A percentile compares a stretch with the other conserved stretches of the same genome.
These are phyloP conservation scores for Beauveria caledonica DNA, from an alignment of 2,329 filamentous ascomycete species.

Conservation along the genomic window DNA sequence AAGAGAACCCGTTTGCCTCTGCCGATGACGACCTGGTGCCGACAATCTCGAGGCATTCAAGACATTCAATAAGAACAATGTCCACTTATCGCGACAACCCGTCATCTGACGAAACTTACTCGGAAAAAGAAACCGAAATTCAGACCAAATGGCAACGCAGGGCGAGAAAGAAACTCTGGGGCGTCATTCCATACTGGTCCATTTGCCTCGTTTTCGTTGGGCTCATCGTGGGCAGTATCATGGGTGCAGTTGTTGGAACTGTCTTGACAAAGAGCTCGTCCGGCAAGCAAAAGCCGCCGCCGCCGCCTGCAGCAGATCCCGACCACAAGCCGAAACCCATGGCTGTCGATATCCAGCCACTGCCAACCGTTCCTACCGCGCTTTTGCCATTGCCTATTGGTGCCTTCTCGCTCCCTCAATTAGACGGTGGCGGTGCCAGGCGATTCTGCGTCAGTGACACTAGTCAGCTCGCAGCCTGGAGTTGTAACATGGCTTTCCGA, in stretches of 20 bases:
- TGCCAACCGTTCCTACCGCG: conserved; percentile 41
- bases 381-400: conserved; percentile 48
- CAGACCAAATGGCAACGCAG: conserved; percentile 43
- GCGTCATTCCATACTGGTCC: conserved; percentile 55
- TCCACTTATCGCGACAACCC: conserved; percentile 48
- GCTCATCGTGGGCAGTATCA: conserved; percentile 44
- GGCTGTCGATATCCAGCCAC: conserved; percentile 39
- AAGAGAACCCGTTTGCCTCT: conserved; percentile 55
- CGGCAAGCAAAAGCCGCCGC: not conserved
- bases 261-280: conserved; percentile 23
- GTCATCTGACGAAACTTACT: conserved; percentile 31
- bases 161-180: conserved; percentile 48
- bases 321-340: conserved; percentile 28
- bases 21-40: conserved; percentile 44
- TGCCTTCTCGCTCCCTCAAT: conserved; percentile 45
- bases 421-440: conserved; percentile 40
- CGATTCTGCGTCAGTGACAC: conserved; percentile 50
- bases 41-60: conserved; percentile 33
- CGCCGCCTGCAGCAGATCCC: conserved; percentile 10
- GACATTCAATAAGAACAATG: conserved; percentile 30
- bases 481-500: conserved; percentile 45
- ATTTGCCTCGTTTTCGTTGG: conserved; percentile 41
- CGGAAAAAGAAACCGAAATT: conserved; percentile 36
- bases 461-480: conserved; percentile 52
- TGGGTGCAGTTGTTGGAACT: conserved; percentile 49